Conservation (phyloP, 768 basidiomycete genomes). For the Suillus clintonianus region DNA sequence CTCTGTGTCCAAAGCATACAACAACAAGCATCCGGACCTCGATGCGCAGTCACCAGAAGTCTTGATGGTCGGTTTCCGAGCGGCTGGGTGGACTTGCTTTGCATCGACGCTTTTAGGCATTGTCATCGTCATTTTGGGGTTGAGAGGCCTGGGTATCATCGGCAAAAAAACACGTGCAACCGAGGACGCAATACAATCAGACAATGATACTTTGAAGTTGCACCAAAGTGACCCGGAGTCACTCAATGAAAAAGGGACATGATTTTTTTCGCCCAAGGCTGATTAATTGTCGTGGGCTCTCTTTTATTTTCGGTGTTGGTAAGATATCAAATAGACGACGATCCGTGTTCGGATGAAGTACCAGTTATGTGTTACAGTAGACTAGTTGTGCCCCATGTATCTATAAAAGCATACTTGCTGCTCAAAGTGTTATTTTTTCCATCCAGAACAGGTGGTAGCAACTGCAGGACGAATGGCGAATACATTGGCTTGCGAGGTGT, state of each 20-base stretch:
- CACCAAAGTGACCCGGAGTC: background rate
- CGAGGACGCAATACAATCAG: background rate
- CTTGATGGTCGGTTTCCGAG: slow-evolving; percentile 35
- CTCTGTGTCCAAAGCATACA: slow-evolving; percentile 26
- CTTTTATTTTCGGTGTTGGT: background rate
- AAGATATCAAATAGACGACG: background rate
- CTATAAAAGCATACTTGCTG: background rate
- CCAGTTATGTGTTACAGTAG: background rate
- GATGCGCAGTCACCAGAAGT: slow-evolving; percentile 26
- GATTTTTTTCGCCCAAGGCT: background rate
- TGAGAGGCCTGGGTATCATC: background rate
- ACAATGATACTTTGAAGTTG: background rate
- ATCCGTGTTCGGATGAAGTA: too few species aligned
- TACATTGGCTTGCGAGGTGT: too few species aligned
- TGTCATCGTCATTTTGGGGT: background rate
- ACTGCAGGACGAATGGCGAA: too few species aligned
- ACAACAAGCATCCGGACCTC: slow-evolving; percentile 20
- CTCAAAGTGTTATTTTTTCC: background rate
- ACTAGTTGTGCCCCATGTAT: background rate
- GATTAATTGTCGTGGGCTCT: background rate
- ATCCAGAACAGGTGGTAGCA: too few species aligned
- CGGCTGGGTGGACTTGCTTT: slow-evolving; percentile 29
- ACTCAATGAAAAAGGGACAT: background rate
- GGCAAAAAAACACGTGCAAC: background rate
- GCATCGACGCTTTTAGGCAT: slow-evolving; percentile 7